A percentile compares a stretch with the other conserved stretches of the same genome.
phyloP scores from a whole-genome alignment of 805 yeast genomes.

The Schwanniomyces polymorphus region DNA sequence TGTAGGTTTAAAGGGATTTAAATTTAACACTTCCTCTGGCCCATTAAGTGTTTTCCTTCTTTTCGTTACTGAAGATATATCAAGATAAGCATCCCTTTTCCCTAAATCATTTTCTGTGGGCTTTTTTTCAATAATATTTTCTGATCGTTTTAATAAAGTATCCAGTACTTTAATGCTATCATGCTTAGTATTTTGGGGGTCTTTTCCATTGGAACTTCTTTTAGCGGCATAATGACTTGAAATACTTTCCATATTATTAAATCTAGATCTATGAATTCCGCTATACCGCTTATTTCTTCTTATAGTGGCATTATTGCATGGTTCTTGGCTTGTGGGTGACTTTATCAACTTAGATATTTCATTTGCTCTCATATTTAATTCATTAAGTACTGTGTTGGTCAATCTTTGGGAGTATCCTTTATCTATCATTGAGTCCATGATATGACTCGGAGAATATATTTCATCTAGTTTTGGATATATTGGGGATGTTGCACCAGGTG shows the following conservation, averaged over 20 bases:
- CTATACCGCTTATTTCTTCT: conserved; percentile 27
- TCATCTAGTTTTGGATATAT: conserved; percentile 9
- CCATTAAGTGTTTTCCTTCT: conserved; percentile 43
- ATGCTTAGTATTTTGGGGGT: not conserved
- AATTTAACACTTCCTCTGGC: conserved; percentile 31
- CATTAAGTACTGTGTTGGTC: conserved; percentile 45
- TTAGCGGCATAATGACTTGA: conserved; percentile 46
- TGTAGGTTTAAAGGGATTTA: not conserved
- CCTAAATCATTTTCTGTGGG: conserved; percentile 4
- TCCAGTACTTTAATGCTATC: not conserved
- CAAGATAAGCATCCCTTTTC: conserved; percentile 9
- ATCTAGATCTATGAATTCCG: conserved; percentile 33
- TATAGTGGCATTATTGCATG: conserved; percentile 7
- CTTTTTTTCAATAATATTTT: not conserved
- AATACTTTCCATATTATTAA: conserved; percentile 50
- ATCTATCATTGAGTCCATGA: conserved; percentile 31
- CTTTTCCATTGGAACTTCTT: conserved; percentile 9
- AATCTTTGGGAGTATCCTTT: conserved; percentile 50
- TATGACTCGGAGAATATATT: conserved; percentile 2
- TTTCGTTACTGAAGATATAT: conserved; percentile 17
- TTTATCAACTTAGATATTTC: conserved; percentile 26
- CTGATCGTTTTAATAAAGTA: conserved; percentile 1
- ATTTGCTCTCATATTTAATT: conserved; percentile 42
- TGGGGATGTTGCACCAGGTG: conserved; percentile 21
- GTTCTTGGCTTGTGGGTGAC: conserved; percentile 14